Base-by-base conservation (phyloP, 2,329 filamentous ascomycete genomes). In the Aspergillus ibericus region DNA sequence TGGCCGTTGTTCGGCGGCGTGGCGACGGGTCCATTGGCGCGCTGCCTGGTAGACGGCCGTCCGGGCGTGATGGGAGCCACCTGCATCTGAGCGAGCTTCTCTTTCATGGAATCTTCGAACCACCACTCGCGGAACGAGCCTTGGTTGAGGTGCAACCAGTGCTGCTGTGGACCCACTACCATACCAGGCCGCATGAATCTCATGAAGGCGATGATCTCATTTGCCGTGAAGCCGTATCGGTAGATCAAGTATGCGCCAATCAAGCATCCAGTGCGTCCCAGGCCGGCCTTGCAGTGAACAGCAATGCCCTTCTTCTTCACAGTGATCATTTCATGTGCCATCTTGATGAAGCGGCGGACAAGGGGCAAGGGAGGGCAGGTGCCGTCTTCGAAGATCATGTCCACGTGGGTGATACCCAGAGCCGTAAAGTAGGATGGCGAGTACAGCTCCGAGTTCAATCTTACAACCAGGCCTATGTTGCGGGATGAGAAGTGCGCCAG, bases 361-460 rank as follows among this genome's bases (percentile, higher is more conserved):
- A 93, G 88, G 16, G 86, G 86, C 53, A 99, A 81, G 1, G 92
- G 88, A 20, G 95, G 95, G 75, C 95, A 99, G 4, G 95, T 99
- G 64, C 95, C 95, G 69, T 99, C 95, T 70, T 98, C 95, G 72
- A 99, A 99, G 70, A 99, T 98, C 95, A 99, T 99, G 78, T 99
- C 95, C 40, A 98, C 82, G 73, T 99, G 95, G 69, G 92, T 88
- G 71, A 99, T 98, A 29, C 93, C 93, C 53, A 99, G 82, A 3
- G 93, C 91, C 63, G 93, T 95, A 75, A 99, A 99, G 80, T 93
- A 97, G n/a, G 92, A 93, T 0, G 95, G 91, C 0, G 91, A 96
- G 81, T 99, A 99, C 7, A 99, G 85, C 66, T 93, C 90, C 0
- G 93, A 98, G 81, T 99, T 99, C 63, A 99, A 82, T 42, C 95